Conservation (phyloP, 2,329 filamentous ascomycete species). For the Aspergillus melleus region DNA sequence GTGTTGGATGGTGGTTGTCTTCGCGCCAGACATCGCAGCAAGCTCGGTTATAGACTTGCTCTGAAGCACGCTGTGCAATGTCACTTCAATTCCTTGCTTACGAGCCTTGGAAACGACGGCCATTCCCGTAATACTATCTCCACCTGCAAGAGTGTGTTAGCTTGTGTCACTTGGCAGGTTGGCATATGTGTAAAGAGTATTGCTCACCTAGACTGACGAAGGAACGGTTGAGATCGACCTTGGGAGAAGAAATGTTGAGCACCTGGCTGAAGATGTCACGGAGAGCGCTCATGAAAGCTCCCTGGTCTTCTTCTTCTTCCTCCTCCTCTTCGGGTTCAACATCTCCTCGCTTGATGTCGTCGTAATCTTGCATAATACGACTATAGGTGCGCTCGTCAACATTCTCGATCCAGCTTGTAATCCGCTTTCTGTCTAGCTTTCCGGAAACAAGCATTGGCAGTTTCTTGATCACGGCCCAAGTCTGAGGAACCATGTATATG, state of each 20-base stretch:
- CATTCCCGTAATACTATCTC: constrained; percentile 44
- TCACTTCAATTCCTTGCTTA: constrained; percentile 34
- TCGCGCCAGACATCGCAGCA: constrained; percentile 24
- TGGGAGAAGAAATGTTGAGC: constrained; percentile 35
- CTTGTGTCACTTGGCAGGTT: not conserved
- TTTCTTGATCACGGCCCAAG: constrained; percentile 40
- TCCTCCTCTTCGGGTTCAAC: constrained; percentile 16
- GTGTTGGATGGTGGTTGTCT: constrained; percentile 15
- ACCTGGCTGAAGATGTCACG: constrained; percentile 37
- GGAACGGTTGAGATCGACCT: constrained; percentile 34
- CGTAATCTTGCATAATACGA: constrained; percentile 40
- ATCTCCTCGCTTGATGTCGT: constrained; percentile 26
- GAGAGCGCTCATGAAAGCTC: constrained; percentile 23
- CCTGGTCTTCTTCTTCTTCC: constrained; percentile 14
- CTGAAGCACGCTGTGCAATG: constrained; percentile 37
- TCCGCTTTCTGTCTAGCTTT: constrained; percentile 40
- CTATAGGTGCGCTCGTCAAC: constrained; percentile 42
- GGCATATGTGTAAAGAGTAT: not conserved
- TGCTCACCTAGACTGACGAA: constrained; percentile 39
- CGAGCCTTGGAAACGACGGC: constrained; percentile 39
- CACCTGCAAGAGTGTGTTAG: constrained; percentile 23
- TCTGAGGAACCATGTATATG: constrained; percentile 48
- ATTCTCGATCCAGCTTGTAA: constrained; percentile 47
- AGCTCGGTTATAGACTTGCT: constrained; percentile 33
- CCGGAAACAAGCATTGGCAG: constrained; percentile 42